These are phyloP conservation scores for Solanum gandarillasii DNA, from an alignment of 257 asterid species.

Conservation along the genomic window DNA sequence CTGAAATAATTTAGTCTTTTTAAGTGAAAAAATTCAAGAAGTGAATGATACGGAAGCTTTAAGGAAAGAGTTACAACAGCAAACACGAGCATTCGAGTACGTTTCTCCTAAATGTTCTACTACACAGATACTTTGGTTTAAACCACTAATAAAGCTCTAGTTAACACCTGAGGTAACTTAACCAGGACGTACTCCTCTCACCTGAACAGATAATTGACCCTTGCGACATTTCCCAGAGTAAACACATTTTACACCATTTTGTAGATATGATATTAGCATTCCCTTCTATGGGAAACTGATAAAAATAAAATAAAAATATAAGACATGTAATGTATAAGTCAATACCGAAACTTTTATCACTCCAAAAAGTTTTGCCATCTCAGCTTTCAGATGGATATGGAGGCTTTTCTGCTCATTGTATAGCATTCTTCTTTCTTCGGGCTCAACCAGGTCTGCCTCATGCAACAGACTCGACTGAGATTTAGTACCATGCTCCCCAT, in stretches of 20 bases:
- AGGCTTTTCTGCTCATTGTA: conserved; percentile 13
- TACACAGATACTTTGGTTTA: neutral
- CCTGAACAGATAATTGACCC: neutral
- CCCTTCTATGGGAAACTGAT: neutral
- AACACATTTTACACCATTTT: neutral
- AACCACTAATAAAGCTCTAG: neutral
- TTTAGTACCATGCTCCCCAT: neutral
- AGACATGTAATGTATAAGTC: conserved; percentile 42
- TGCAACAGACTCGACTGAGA: neutral
- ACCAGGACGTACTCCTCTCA: neutral
- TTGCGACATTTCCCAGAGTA: neutral
- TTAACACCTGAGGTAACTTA: neutral
- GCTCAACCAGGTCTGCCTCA: neutral
- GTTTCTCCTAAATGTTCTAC: neutral
- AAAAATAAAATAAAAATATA: neutral
- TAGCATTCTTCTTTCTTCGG: conserved; percentile 4
- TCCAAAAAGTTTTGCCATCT: conserved; percentile 24
- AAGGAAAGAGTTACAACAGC: neutral
- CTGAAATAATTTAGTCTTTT: neutral
- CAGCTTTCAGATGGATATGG: conserved; percentile 19
- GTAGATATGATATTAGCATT: neutral
- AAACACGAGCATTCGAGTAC: neutral
- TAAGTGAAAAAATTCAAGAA: neutral
- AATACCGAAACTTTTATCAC: conserved; percentile 21
- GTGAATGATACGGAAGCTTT: neutral